phyloP scores from a whole-genome alignment of 345 rosid genomes.

The Melaleuca alternifolia region DNA sequence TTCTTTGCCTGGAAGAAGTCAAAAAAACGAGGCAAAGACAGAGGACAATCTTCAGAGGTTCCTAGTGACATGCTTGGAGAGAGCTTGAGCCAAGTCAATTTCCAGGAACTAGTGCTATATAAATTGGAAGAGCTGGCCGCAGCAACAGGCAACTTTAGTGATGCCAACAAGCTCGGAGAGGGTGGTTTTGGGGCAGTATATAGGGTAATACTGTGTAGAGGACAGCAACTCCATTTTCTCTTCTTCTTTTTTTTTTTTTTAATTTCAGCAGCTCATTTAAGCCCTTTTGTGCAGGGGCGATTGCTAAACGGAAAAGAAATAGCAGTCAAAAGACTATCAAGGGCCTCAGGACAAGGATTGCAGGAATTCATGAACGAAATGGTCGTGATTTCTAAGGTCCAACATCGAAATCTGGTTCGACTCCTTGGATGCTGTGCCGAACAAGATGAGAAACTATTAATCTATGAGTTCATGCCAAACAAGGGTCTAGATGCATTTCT shows the following conservation, averaged over 20 bases:
- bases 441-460: slow-evolving; percentile 19
- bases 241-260: neutral
- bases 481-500: slow-evolving; percentile 21
- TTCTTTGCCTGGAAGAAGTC: neutral
- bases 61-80: neutral
- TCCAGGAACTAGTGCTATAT: slow-evolving; percentile 17
- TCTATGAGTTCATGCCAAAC: slow-evolving; percentile 29
- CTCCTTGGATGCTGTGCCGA: slow-evolving; percentile 21
- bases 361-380: slow-evolving; percentile 35
- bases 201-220: neutral
- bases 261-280: neutral
- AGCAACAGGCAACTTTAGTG: slow-evolving; percentile 19
- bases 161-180: slow-evolving; percentile 18
- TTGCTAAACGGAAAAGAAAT: slow-evolving; percentile 16
- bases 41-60: neutral
- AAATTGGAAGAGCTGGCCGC: slow-evolving; percentile 26
- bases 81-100: neutral
- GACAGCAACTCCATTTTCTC: neutral
- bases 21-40: neutral
- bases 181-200: slow-evolving; percentile 19
- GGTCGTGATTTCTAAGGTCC: slow-evolving; percentile 24
- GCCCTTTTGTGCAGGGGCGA: slow-evolving; percentile 2
- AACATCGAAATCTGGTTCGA: slow-evolving; percentile 25
- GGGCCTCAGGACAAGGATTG: slow-evolving; percentile 12
- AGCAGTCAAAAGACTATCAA: slow-evolving; percentile 27